Evolutionary conservation across 306 rosid genomes (phyloP).

Genomic region (Hippophae rhamnoides): DNA sequence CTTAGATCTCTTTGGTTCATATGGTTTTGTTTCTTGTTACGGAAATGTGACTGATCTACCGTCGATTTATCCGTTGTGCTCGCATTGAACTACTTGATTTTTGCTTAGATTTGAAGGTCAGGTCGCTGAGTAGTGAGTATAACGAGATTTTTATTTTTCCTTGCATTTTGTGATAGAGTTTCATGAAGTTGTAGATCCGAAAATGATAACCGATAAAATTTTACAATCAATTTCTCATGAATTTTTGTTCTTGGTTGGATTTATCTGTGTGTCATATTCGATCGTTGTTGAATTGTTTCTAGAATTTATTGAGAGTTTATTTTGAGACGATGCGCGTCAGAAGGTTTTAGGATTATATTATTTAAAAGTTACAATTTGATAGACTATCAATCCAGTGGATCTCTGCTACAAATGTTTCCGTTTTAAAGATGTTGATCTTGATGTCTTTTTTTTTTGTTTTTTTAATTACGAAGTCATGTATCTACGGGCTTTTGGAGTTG

Average conservation of each 20-base stretch:
- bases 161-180: neutral
- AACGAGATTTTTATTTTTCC: neutral
- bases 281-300: neutral
- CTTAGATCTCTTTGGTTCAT: slow-evolving; percentile 30
- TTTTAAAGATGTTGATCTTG: no score
- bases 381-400: neutral
- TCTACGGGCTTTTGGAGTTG: no score
- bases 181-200: neutral
- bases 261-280: neutral
- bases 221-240: no score
- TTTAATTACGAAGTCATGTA: no score
- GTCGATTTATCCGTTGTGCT: neutral
- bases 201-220: neutral
- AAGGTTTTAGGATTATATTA: neutral
- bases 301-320: neutral
- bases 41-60: slow-evolving; percentile 29
- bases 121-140: neutral
- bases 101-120: neutral
- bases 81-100: neutral
- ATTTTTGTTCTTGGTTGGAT: neutral
- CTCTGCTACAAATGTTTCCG: no score
- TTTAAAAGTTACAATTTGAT: neutral
- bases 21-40: neutral
- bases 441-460: no score
- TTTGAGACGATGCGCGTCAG: neutral